Percentiles rank a stretch among this genome's conserved stretches.
Evolutionary conservation across 495 filamentous ascomycete species (phyloP).

Genomic region (Podospora pseudocomata): DNA sequence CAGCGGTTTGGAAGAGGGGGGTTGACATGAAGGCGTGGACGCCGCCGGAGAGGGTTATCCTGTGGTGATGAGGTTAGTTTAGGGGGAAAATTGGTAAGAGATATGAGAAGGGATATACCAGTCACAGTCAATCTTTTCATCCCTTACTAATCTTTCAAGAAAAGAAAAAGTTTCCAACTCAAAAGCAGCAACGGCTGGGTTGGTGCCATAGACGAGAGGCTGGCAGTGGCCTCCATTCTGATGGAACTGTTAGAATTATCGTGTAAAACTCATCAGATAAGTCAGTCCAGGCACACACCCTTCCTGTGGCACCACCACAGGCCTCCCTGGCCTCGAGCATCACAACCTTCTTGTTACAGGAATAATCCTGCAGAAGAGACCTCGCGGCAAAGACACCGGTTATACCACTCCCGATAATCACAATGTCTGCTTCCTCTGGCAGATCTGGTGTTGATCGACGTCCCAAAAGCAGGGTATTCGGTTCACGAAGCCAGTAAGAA

Average conservation of each 20-base stretch:
- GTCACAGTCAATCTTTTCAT: conserved; percentile 58
- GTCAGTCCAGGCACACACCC: conserved; percentile 40
- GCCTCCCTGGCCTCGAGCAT: conserved; percentile 78
- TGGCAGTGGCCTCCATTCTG: conserved; percentile 74
- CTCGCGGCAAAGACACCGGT: conserved; percentile 64
- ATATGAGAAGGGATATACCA: conserved; percentile 32
- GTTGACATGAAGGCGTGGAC: conserved; percentile 53
- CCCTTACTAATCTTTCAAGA: conserved; percentile 49
- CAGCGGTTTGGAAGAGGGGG: conserved; percentile 44
- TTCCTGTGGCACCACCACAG: conserved; percentile 77
- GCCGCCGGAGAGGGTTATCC: conserved; percentile 34
- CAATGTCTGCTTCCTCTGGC: conserved; percentile 59
- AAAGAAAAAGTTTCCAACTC: conserved; percentile 58
- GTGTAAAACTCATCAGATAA: not conserved
- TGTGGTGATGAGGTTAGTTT: conserved; percentile 20
- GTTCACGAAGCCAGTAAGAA: conserved; percentile 71
- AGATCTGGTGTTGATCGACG: conserved; percentile 59
- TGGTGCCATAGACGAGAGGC: conserved; percentile 52
- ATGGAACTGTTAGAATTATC: not conserved
- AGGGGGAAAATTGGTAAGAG: not conserved
- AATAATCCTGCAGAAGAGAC: conserved; percentile 50
- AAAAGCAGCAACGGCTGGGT: conserved; percentile 55
- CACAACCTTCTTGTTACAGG: conserved; percentile 46
- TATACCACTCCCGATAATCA: conserved; percentile 70
- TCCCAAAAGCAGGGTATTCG: conserved; percentile 52